Conservation (phyloP, 1,284 basidiomycete species). For the Boletellus deceptivus region DNA sequence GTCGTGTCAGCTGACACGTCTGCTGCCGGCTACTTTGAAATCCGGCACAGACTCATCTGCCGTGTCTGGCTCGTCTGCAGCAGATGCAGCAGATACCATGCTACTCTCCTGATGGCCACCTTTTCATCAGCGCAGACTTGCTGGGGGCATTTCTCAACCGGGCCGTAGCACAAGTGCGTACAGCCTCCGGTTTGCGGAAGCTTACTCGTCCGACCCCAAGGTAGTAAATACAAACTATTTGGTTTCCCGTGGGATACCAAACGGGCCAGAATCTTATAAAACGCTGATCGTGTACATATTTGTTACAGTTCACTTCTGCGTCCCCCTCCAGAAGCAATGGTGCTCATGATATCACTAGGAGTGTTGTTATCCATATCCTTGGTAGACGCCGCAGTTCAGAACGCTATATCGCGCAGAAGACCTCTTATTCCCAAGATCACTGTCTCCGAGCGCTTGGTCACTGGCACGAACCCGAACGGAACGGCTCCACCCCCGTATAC, state of each 20-base stretch:
- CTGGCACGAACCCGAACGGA: constrained; percentile 15
- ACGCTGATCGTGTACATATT: not conserved
- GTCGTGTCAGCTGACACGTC: too few relatives aligned
- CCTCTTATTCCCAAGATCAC: constrained; percentile 19
- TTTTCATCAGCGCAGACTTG: too few relatives aligned
- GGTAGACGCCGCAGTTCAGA: constrained; percentile 19
- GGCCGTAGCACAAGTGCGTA: too few relatives aligned
- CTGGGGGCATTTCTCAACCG: too few relatives aligned
- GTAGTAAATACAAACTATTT: too few relatives aligned
- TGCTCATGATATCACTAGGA: constrained; percentile 3
- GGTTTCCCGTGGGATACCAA: not conserved
- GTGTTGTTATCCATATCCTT: constrained; percentile 13
- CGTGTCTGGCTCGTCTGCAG: too few relatives aligned
- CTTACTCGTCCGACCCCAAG: too few relatives aligned
- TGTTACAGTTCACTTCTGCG: not conserved
- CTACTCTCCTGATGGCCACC: too few relatives aligned
- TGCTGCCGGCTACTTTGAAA: too few relatives aligned
- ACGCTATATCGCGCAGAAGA: constrained; percentile 20
- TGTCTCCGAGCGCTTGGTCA: constrained; percentile 6
- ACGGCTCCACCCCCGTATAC: constrained; percentile 29
- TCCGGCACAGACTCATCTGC: too few relatives aligned
- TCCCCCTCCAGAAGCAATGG: constrained; percentile 8
- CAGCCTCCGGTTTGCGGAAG: too few relatives aligned
- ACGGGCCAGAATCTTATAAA: not conserved
- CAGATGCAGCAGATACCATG: too few relatives aligned